phyloP scores from a whole-genome alignment of 495 filamentous ascomycete genomes.

The Amphirosellinia nigrospora region DNA sequence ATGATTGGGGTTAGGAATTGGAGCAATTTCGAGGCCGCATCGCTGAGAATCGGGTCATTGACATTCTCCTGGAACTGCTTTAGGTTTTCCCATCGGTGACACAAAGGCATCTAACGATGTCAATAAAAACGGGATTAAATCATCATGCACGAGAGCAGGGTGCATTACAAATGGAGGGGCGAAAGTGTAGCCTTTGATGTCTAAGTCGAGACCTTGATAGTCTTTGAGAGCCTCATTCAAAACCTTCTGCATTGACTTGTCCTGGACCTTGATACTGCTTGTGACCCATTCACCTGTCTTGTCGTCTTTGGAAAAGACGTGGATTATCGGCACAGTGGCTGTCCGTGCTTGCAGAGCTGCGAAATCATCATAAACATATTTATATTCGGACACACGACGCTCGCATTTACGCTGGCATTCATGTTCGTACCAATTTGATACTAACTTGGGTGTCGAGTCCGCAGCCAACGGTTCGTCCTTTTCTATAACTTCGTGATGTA shows the following conservation, averaged over 20 bases:
- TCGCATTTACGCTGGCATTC: slow-evolving; percentile 17
- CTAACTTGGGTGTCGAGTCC: neutral
- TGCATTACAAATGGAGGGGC: slow-evolving; percentile 46
- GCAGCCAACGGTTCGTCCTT: neutral
- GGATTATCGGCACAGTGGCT: slow-evolving; percentile 32
- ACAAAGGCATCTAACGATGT: slow-evolving; percentile 49
- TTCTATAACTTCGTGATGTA: no score
- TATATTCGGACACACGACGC: slow-evolving; percentile 28
- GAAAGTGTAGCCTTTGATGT: slow-evolving; percentile 60
- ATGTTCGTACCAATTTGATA: slow-evolving; percentile 26
- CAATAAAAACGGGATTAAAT: neutral
- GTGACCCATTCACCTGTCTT: slow-evolving; percentile 36
- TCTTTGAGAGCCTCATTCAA: slow-evolving; percentile 54
- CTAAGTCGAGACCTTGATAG: slow-evolving; percentile 62
- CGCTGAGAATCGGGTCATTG: slow-evolving; percentile 51
- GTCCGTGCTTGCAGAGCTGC: slow-evolving; percentile 15
- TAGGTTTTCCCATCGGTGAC: slow-evolving; percentile 64
- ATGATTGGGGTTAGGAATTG: slow-evolving; percentile 60
- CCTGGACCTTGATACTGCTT: slow-evolving; percentile 34
- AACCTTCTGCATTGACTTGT: slow-evolving; percentile 41
- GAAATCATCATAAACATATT: slow-evolving; percentile 22
- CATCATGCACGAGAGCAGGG: neutral
- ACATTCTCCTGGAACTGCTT: slow-evolving; percentile 36
- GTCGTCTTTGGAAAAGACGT: slow-evolving; percentile 20
- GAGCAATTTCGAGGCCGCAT: slow-evolving; percentile 56